Evolutionary conservation across 768 basidiomycete genomes (phyloP), one percentile per base, ranked within the genome.

Genomic region (Leccinum arenicola): DNA sequence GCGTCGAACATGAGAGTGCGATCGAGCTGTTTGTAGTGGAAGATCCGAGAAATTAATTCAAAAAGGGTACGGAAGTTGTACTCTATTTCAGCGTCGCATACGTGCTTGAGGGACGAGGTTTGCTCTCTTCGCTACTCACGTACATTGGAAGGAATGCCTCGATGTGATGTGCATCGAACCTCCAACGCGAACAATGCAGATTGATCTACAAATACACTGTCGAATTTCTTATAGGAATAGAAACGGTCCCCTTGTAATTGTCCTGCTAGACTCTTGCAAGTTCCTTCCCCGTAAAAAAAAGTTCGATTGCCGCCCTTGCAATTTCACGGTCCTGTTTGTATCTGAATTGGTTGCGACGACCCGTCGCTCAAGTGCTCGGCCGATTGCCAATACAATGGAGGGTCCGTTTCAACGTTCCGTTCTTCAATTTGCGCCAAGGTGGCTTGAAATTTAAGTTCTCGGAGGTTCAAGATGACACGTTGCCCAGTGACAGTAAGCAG

Each of bases 381-480:
- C 9, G n/a, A 43, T 11, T 43, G 5, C 21, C 47, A 48, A 47
- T 11, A 19, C 17, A 12, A 23, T 8, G 12, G 14, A 48, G 14
- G 47, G 47, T 6, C 21, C 12, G 21, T 23, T 21, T 15, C 47
- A 2, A 23, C 2, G 9, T 29, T 27, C 15, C 15, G 25, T 2
- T 50, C 25, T 4, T 27, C 21, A n/a, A 27, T 27, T 50, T 27
- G 25, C 6, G 21, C n/a, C 27, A 17, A 35, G 33, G 11, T 19
- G n/a, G 29, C n/a, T 10, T 23, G 40, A 14, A 29, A 12, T 23
- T 15, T 17, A 14, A 40, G 56, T 11, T 29, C 38, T 17, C 56
- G 58, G 4, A 67, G 43, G 43, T 66, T 66, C 17, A 66, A 55
- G 33, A 66, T 51, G 21, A 60, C 29, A 10, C 65, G 65, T 31